Conservation (phyloP, 352 stramenopile species). For the Pythium scleroteichum region DNA sequence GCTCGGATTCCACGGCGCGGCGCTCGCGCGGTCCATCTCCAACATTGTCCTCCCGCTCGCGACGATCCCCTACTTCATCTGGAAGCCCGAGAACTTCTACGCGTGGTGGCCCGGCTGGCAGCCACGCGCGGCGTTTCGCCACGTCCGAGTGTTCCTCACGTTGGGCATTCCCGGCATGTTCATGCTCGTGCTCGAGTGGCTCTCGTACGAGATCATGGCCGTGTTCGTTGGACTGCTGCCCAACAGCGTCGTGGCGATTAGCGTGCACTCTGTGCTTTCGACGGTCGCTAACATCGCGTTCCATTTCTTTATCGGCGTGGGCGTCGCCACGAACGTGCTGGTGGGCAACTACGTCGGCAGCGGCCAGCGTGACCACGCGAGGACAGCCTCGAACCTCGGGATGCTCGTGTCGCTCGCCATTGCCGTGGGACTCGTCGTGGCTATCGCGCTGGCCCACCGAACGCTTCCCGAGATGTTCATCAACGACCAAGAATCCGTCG, state of each 20-base stretch:
- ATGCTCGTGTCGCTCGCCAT: conserved; percentile 56
- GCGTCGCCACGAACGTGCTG: conserved; percentile 77
- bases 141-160: conserved; percentile 64
- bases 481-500: conserved; percentile 42
- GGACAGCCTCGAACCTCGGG: conserved; percentile 70
- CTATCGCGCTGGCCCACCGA: conserved; percentile 47
- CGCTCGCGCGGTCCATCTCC: conserved; percentile 67
- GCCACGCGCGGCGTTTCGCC: conserved; percentile 38
- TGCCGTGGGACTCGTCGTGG: conserved; percentile 38
- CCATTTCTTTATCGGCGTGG: conserved; percentile 82
- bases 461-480: conserved; percentile 70
- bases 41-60: conserved; percentile 54
- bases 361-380: conserved; percentile 82
- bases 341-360: conserved; percentile 80
- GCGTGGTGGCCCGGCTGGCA: conserved; percentile 77
- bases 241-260: conserved; percentile 65
- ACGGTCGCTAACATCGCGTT: conserved; percentile 68
- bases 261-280: conserved; percentile 71
- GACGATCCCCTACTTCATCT: conserved; percentile 72
- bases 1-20: conserved; percentile 75
- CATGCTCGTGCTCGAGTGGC: conserved; percentile 82
- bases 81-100: conserved; percentile 39
- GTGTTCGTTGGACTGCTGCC: conserved; percentile 60
- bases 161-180: conserved; percentile 70
- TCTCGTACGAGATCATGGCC: conserved; percentile 81